Evolutionary conservation across 2,329 filamentous ascomycete genomes (phyloP).

Genomic region (Dactylellina drechsleri): DNA sequence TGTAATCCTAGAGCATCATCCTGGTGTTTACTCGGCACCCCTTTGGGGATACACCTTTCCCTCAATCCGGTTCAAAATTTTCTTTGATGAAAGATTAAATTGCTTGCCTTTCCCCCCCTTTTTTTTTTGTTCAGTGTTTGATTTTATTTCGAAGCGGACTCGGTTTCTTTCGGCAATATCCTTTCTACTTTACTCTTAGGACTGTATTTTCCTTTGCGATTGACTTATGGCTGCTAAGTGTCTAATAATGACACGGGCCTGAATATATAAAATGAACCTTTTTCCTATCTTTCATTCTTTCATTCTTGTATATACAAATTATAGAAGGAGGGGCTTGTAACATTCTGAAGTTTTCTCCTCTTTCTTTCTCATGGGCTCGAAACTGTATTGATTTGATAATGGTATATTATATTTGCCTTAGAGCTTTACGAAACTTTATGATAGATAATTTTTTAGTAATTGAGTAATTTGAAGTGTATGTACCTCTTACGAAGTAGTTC

Average conservation of each 20-base stretch:
- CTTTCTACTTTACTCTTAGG: no score
- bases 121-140: not conserved
- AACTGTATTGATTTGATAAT: no score
- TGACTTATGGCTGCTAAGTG: not conserved
- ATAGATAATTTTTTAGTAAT: no score
- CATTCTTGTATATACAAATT: not conserved
- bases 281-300: not conserved
- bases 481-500: no score
- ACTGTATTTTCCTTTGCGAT: slow-evolving; percentile 4
- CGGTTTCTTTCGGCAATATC: no score
- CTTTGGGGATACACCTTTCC: not conserved
- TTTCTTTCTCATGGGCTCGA: no score
- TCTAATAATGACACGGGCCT: no score
- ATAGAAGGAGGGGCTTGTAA: not conserved
- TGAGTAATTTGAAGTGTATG: no score
- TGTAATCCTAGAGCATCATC: slow-evolving; percentile 43
- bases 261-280: no score
- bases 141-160: slow-evolving; percentile 15
- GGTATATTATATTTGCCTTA: no score
- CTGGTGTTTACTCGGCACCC: slow-evolving; percentile 33
- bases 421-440: no score
- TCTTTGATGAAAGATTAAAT: slow-evolving; percentile 35
- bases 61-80: slow-evolving; percentile 13
- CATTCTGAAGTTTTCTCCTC: not conserved
- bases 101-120: slow-evolving; percentile 9